phyloP scores from a whole-genome alignment of 768 basidiomycete species.

The Rhizopogon salebrosus region DNA sequence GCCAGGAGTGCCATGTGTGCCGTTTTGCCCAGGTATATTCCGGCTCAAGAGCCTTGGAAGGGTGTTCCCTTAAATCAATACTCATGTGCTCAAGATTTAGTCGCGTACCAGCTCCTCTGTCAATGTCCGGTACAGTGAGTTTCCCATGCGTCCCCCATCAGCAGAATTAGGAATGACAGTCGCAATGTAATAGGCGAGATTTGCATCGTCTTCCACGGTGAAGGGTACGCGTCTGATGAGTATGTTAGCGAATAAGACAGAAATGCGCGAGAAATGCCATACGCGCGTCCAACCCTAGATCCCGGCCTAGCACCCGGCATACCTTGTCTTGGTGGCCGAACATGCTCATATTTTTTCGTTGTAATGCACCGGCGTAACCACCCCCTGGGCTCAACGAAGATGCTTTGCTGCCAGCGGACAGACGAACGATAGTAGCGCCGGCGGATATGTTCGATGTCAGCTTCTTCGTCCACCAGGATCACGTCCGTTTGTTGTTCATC shows the following conservation, averaged over 20 bases:
- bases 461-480: slow-evolving; percentile 25
- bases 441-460: slow-evolving; percentile 19
- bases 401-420: slow-evolving; percentile 8
- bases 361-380: slow-evolving; percentile 22
- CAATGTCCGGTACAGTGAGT: slow-evolving; percentile 39
- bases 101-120: slow-evolving; percentile 40
- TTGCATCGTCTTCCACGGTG: slow-evolving; percentile 35
- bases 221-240: slow-evolving; percentile 23
- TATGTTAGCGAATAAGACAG: background rate
- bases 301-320: slow-evolving; percentile 20
- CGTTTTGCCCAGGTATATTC: slow-evolving; percentile 33
- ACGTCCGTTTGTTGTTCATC: slow-evolving; percentile 18
- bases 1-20: slow-evolving; percentile 60
- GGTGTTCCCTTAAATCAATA: background rate
- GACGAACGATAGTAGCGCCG: slow-evolving; percentile 19
- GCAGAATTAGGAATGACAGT: slow-evolving; percentile 33
- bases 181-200: slow-evolving; percentile 46
- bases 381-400: slow-evolving; percentile 19
- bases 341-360: slow-evolving; percentile 10
- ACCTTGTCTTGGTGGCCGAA: background rate
- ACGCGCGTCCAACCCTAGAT: background rate
- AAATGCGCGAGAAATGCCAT: background rate
- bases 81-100: background rate
- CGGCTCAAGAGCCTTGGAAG: slow-evolving; percentile 27
- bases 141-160: slow-evolving; percentile 41